These are phyloP conservation scores for Monosporascus sp. DNA, from an alignment of 2,329 filamentous ascomycete species.

Conservation along the genomic window DNA sequence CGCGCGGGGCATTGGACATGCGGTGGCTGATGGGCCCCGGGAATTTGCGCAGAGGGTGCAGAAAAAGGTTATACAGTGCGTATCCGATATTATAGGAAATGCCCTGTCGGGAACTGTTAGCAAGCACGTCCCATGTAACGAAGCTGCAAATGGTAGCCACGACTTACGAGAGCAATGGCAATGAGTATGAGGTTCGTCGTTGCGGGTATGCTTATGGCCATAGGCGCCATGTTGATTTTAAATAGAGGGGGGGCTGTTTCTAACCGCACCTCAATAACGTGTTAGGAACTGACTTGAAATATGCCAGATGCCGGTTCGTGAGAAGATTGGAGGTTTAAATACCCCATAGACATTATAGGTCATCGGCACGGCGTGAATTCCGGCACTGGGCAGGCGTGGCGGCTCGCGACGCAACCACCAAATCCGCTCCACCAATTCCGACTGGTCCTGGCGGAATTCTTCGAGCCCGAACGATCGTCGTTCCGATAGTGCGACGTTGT, in stretches of 20 bases:
- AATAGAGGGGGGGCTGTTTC: neutral
- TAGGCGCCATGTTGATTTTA: neutral
- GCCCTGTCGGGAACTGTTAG: neutral
- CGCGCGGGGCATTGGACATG: neutral
- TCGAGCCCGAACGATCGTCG: no score
- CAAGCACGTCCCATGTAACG: neutral
- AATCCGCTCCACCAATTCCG: no score
- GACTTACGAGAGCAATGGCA: neutral
- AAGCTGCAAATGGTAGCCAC: neutral
- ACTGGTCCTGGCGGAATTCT: neutral
- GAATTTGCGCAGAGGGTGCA: slow-evolving; percentile 1
- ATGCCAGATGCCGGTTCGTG: no score
- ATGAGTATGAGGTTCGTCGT: neutral
- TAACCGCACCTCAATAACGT: no score
- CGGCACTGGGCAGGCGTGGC: no score
- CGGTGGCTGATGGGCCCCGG: neutral
- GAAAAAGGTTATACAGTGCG: neutral
- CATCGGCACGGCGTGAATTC: no score
- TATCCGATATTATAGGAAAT: neutral
- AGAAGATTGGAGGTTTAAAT: no score
- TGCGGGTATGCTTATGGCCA: neutral
- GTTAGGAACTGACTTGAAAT: no score
- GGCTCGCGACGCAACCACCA: no score
- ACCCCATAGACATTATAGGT: no score
- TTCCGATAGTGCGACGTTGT: neutral